Conservation (phyloP, 192 early-diverging fungal species). For the Backusella luteola region DNA sequence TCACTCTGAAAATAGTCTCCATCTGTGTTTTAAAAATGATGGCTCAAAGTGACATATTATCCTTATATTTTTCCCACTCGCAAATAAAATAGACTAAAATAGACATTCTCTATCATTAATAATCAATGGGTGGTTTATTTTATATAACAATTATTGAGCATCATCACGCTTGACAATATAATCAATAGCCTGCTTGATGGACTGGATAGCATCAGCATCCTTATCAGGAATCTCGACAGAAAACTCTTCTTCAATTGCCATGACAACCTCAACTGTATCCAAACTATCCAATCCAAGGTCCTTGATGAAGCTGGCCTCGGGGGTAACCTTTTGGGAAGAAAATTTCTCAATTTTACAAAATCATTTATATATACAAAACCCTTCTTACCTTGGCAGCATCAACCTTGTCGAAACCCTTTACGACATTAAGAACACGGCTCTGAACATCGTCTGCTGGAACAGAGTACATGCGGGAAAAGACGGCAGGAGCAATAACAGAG, state of each 20-base stretch:
- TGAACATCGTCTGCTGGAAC: constrained; percentile 73
- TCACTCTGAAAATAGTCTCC: neutral
- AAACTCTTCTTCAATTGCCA: constrained; percentile 99
- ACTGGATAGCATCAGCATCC: constrained; percentile 95
- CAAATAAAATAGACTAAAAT: too few relatives aligned
- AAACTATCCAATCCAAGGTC: constrained; percentile 95
- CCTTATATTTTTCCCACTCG: too few relatives aligned
- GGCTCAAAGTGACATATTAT: neutral
- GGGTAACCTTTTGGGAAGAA: constrained; percentile 58
- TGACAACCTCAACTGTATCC: constrained; percentile 97
- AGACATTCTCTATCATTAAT: neutral
- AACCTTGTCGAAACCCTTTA: constrained; percentile 97
- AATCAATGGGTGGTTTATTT: neutral
- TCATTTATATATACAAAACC: too few relatives aligned
- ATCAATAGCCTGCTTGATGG: constrained; percentile 83
- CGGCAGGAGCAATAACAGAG: constrained; percentile 32
- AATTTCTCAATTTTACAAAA: too few relatives aligned
- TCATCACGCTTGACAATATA: constrained; percentile 70
- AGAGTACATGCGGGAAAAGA: constrained; percentile 70
- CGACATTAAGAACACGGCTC: constrained; percentile 80
- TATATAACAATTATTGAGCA: constrained; percentile 55
- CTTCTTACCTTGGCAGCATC: constrained; percentile 78
- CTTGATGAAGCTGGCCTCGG: constrained; percentile 82
- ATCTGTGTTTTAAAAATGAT: neutral
- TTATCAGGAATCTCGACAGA: constrained; percentile 96